phyloP scores from a whole-genome alignment of 176 grass and related monocot species.

The Oryza meyeriana region DNA sequence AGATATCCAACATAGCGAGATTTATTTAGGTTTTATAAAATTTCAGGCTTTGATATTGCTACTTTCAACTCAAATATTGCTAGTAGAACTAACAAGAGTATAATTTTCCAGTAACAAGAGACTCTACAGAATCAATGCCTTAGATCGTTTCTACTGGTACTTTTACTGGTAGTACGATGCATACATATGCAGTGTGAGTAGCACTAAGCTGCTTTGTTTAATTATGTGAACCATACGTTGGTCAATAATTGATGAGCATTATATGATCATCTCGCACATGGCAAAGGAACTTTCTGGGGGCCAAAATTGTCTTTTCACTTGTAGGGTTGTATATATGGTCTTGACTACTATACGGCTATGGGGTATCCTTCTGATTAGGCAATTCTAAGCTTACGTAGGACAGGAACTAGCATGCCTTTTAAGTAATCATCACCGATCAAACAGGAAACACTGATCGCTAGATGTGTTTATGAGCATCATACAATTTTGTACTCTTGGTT shows the following conservation, averaged over 20 bases:
- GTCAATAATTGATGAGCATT: background rate
- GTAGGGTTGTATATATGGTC: background rate
- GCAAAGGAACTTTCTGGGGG: background rate
- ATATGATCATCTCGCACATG: background rate
- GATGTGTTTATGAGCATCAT: background rate
- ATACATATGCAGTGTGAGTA: too few species aligned
- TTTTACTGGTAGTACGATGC: too few species aligned
- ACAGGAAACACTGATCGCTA: background rate
- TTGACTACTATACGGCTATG: background rate
- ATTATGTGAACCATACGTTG: background rate
- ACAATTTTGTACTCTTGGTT: background rate
- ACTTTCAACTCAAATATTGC: too few species aligned
- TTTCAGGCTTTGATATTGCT: too few species aligned
- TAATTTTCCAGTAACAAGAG: too few species aligned
- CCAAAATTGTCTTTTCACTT: background rate
- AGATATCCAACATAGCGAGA: too few species aligned
- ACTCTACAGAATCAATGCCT: too few species aligned
- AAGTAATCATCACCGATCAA: background rate
- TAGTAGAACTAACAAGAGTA: too few species aligned
- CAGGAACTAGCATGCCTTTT: constrained; percentile 8
- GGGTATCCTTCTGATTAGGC: constrained; percentile 26
- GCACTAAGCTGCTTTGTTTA: too few species aligned
- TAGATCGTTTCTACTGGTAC: too few species aligned
- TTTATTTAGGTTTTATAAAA: too few species aligned
- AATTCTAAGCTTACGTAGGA: background rate